Conservation (phyloP, 2,329 filamentous ascomycete genomes). For the Penicillium sp. region DNA sequence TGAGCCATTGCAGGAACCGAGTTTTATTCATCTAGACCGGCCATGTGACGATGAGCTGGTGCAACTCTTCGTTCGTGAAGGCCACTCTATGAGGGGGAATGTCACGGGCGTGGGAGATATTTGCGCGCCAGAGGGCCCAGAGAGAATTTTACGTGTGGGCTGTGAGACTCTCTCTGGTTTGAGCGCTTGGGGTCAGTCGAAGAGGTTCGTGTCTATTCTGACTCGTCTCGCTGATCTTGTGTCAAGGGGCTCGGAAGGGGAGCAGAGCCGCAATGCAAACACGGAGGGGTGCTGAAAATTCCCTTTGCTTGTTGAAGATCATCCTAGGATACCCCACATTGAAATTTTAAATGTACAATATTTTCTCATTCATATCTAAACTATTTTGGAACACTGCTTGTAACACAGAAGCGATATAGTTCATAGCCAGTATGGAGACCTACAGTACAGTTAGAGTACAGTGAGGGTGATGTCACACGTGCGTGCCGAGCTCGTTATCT, state of each 20-base stretch:
- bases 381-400: background rate
- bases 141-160: slow-evolving; percentile 47
- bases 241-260: slow-evolving; percentile 16
- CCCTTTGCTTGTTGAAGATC: background rate
- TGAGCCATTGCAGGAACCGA: slow-evolving; percentile 41
- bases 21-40: slow-evolving; percentile 60
- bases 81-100: slow-evolving; percentile 57
- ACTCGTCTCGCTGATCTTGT: slow-evolving; percentile 40
- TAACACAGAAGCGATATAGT: background rate
- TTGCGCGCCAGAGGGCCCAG: slow-evolving; percentile 46
- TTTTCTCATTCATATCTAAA: background rate
- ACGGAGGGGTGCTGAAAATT: slow-evolving; percentile 3
- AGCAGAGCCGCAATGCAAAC: slow-evolving; percentile 11
- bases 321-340: background rate
- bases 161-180: slow-evolving; percentile 45
- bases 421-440: background rate
- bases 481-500: slow-evolving; percentile 24
- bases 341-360: slow-evolving; percentile 10
- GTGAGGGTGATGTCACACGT: slow-evolving; percentile 34
- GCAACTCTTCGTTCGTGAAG: slow-evolving; percentile 60
- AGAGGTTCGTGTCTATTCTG: slow-evolving; percentile 41
- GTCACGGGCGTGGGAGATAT: slow-evolving; percentile 62
- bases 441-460: background rate
- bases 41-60: slow-evolving; percentile 65
- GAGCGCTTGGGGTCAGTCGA: slow-evolving; percentile 46